phyloP scores from a whole-genome alignment of 192 early-diverging fungal species.

The Mortierella claussenii region DNA sequence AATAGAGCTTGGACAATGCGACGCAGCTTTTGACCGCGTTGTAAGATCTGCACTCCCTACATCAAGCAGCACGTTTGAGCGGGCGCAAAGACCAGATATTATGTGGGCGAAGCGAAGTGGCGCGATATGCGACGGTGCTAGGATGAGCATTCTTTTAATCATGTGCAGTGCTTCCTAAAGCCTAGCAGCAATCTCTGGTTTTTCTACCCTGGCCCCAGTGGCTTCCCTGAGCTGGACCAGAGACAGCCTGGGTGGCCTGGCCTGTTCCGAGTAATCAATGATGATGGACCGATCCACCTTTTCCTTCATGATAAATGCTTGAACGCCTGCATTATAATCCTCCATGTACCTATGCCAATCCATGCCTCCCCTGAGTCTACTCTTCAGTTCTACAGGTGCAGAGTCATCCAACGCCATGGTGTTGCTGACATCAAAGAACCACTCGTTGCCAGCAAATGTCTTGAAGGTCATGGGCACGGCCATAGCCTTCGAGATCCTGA shows the following conservation, averaged over 20 bases:
- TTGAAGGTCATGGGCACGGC: slow-evolving; percentile 44
- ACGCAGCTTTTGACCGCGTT: no score
- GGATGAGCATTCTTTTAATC: no score
- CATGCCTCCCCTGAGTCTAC: slow-evolving; percentile 31
- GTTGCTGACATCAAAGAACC: slow-evolving; percentile 48
- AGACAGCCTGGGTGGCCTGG: no score
- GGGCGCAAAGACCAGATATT: no score
- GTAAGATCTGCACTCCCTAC: no score
- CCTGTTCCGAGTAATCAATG: slow-evolving; percentile 17
- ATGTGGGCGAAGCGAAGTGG: no score
- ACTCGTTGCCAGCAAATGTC: slow-evolving; percentile 25
- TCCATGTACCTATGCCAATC: slow-evolving; percentile 48
- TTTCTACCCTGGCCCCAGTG: neutral
- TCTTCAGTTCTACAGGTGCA: slow-evolving; percentile 34
- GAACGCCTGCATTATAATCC: slow-evolving; percentile 42
- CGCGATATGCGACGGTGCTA: no score
- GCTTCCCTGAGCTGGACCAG: neutral
- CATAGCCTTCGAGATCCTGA: slow-evolving; percentile 43
- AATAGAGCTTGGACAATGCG: no score
- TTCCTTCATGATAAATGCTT: slow-evolving; percentile 34
- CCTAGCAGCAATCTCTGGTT: slow-evolving; percentile 16
- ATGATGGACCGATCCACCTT: slow-evolving; percentile 31
- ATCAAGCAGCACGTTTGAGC: no score
- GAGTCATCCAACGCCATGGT: slow-evolving; percentile 35
- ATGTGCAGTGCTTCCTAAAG: slow-evolving; percentile 8